Conservation (phyloP, 2,329 filamentous ascomycete genomes). For the Nemania bipapillata region DNA sequence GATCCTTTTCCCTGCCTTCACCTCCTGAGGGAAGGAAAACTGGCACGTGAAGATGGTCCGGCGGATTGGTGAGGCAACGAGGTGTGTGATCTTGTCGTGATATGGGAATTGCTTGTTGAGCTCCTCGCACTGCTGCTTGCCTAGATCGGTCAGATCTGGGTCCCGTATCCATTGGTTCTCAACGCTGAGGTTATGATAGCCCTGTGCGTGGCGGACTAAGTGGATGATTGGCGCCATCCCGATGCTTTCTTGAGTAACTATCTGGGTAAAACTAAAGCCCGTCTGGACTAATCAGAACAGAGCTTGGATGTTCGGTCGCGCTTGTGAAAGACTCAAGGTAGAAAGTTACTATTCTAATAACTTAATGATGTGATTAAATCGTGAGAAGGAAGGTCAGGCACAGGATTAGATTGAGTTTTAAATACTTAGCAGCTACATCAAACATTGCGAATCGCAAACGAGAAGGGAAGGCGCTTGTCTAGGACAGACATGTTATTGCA, state of each 20-base stretch:
- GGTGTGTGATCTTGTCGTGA: slow-evolving; percentile 72
- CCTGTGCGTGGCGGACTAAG: slow-evolving; percentile 79
- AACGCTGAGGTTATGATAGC: slow-evolving; percentile 79
- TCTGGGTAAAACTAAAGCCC: not conserved
- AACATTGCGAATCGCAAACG: not conserved
- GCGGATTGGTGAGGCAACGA: slow-evolving; percentile 82
- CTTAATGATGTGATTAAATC: not conserved
- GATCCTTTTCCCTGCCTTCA: slow-evolving; percentile 62
- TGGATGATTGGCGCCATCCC: slow-evolving; percentile 68
- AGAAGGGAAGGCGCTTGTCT: slow-evolving; percentile 22
- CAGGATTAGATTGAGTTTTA: not conserved
- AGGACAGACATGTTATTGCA: not conserved
- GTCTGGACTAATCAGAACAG: not conserved
- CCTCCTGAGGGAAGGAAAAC: slow-evolving; percentile 70
- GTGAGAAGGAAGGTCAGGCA: not conserved
- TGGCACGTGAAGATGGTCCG: slow-evolving; percentile 84
- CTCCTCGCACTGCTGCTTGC: slow-evolving; percentile 75
- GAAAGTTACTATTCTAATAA: not conserved
- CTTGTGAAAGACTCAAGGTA: not conserved
- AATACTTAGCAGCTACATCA: not conserved
- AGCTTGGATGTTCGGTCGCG: not conserved
- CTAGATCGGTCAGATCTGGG: slow-evolving; percentile 79
- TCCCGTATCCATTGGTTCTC: slow-evolving; percentile 80
- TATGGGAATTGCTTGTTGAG: slow-evolving; percentile 72
- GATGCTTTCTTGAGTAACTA: not conserved